These are phyloP conservation scores for Cryptosporidium sp. DNA, from an alignment of 169 alveolate species.

Conservation along the genomic window DNA sequence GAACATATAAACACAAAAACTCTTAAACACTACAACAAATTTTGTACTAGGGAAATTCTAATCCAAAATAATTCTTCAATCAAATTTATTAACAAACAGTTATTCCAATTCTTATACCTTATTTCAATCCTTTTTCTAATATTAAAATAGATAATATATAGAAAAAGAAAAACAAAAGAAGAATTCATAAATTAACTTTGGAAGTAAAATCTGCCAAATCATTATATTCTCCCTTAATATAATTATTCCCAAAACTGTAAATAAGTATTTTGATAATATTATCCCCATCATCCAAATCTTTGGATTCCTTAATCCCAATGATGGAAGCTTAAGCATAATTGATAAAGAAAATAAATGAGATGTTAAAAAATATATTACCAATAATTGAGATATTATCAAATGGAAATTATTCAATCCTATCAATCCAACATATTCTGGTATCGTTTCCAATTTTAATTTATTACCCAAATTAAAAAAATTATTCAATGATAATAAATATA, in stretches of 20 bases:
- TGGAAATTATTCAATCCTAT: slow-evolving; percentile 15
- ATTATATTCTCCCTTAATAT: slow-evolving; percentile 28
- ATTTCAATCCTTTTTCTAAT: neutral
- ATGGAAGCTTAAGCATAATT: neutral
- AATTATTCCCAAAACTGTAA: slow-evolving; percentile 15
- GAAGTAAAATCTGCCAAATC: slow-evolving; percentile 48
- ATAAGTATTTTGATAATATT: slow-evolving; percentile 11
- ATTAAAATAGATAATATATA: slow-evolving; percentile 3
- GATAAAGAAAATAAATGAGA: slow-evolving; percentile 39
- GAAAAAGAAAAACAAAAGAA: slow-evolving; percentile 8
- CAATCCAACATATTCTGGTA: slow-evolving; percentile 65
- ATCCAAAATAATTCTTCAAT: too few relatives aligned
- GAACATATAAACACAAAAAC: neutral
- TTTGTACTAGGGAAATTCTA: too few relatives aligned
- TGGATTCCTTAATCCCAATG: slow-evolving; percentile 9
- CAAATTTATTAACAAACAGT: too few relatives aligned
- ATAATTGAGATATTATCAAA: slow-evolving; percentile 5
- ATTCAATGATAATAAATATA: slow-evolving; percentile 25
- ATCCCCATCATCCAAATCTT: slow-evolving; percentile 17
- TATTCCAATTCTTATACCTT: neutral
- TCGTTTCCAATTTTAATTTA: slow-evolving; percentile 12
- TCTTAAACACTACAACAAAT: too few relatives aligned
- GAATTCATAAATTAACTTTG: slow-evolving; percentile 42
- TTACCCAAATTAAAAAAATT: slow-evolving; percentile 55
- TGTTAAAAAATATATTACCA: slow-evolving; percentile 31